These are phyloP conservation scores for Apophysomyces variabilis DNA, from an alignment of 371 early-diverging fungal genomes.

Conservation along the genomic window DNA sequence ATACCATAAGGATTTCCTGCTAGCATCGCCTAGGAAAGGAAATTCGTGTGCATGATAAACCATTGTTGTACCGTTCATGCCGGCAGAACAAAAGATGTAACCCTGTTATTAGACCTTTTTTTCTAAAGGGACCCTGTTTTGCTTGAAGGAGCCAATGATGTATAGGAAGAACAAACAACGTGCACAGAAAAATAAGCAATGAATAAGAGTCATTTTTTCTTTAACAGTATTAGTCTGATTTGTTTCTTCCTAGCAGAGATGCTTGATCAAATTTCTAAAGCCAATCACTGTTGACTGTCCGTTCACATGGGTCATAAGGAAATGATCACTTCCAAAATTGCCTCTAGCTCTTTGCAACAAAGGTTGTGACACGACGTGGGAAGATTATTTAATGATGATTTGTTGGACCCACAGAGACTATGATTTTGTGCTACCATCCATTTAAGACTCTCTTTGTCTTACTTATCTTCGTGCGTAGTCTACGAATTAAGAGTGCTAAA, in stretches of 20 bases:
- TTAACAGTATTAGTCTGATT: background rate
- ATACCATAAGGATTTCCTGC: background rate
- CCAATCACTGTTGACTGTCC: background rate
- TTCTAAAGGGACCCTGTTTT: background rate
- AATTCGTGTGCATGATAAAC: too few relatives aligned
- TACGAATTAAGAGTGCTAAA: too few relatives aligned
- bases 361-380: slow-evolving; percentile 8
- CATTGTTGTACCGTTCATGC: too few relatives aligned
- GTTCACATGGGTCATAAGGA: background rate
- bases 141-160: background rate
- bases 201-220: background rate
- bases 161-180: background rate
- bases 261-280: background rate
- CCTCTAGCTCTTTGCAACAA: background rate
- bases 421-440: background rate
- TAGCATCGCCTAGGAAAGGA: too few relatives aligned
- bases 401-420: background rate
- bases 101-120: background rate
- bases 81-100: background rate
- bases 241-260: background rate
- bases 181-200: background rate
- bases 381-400: background rate
- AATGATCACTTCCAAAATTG: background rate
- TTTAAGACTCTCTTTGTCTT: slow-evolving; percentile 8
- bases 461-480: background rate